Conservation (phyloP, 306 rosid species). For the Castanea sativa region DNA sequence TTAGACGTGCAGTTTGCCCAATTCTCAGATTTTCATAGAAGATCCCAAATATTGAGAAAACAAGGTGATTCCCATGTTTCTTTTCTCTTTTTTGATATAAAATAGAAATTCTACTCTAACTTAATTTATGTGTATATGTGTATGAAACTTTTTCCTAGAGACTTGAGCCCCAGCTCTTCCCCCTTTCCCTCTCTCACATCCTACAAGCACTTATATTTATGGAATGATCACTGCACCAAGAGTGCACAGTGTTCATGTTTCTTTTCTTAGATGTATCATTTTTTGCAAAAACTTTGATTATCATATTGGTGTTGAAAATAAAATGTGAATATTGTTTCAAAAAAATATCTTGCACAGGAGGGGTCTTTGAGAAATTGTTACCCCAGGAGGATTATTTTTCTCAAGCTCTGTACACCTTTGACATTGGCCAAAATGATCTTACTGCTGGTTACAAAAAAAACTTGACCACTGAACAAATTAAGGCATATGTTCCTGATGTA, state of each 20-base stretch:
- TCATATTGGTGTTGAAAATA: background rate
- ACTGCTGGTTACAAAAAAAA: constrained; percentile 61
- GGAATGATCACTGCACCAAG: fast-evolving
- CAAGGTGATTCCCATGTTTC: constrained; percentile 31
- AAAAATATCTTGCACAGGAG: constrained; percentile 28
- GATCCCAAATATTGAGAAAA: constrained; percentile 42
- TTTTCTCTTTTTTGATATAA: no score
- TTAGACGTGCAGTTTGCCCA: constrained; percentile 60
- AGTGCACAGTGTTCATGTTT: background rate
- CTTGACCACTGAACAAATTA: constrained; percentile 50
- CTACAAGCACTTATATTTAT: no score
- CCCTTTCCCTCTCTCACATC: no score
- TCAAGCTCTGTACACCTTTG: constrained; percentile 60
- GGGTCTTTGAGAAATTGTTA: constrained; percentile 38
- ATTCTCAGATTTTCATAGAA: constrained; percentile 55
- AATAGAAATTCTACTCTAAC: no score
- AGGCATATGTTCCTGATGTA: constrained; percentile 24
- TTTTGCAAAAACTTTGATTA: background rate
- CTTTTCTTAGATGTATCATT: background rate
- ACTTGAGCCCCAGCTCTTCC: no score
- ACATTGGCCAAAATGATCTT: constrained; percentile 80
- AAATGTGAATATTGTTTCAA: background rate
- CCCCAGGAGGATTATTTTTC: constrained; percentile 53
- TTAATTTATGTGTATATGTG: no score
- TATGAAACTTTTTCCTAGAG: fast-evolving